Percentiles rank a stretch among this genome's conserved stretches.
Evolutionary conservation across 768 basidiomycete species (phyloP).

Genomic region (Kockovaella imperatae): DNA sequence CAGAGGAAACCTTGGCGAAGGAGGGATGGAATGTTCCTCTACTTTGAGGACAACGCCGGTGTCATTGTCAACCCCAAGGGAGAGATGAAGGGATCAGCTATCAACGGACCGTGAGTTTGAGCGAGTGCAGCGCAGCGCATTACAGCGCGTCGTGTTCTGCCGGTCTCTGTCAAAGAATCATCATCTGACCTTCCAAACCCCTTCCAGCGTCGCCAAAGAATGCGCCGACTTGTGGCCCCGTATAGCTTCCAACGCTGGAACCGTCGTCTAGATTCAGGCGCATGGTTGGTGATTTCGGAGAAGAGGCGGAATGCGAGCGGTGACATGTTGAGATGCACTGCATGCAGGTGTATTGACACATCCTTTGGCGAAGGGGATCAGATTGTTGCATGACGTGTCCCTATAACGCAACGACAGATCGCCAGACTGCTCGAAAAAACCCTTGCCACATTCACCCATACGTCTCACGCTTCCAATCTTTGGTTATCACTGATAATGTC

Average conservation of each 20-base stretch:
- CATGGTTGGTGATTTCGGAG: no score
- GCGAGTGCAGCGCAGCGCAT: not conserved
- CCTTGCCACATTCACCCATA: no score
- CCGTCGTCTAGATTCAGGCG: constrained; percentile 66
- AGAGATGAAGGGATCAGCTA: constrained; percentile 94
- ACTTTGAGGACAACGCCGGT: constrained; percentile 96
- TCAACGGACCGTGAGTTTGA: constrained; percentile 40
- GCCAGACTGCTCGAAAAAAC: no score
- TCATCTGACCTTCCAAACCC: not conserved
- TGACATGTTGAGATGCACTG: no score
- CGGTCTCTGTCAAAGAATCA: not conserved
- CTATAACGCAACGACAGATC: no score
- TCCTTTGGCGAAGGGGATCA: no score
- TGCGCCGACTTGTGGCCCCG: constrained; percentile 98
- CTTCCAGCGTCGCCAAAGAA: constrained; percentile 76
- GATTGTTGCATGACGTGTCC: no score
- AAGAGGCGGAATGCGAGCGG: no score
- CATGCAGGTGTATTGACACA: no score
- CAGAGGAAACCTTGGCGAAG: constrained; percentile 98
- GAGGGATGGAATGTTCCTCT: constrained; percentile 96
- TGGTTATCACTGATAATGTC: no score
- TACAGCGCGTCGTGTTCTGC: not conserved
- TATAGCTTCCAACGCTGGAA: constrained; percentile 98
- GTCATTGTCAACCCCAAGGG: constrained; percentile 98
- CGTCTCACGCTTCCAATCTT: no score